phyloP scores from a whole-genome alignment of 768 basidiomycete species.

The Leccinum longicurvipes region DNA sequence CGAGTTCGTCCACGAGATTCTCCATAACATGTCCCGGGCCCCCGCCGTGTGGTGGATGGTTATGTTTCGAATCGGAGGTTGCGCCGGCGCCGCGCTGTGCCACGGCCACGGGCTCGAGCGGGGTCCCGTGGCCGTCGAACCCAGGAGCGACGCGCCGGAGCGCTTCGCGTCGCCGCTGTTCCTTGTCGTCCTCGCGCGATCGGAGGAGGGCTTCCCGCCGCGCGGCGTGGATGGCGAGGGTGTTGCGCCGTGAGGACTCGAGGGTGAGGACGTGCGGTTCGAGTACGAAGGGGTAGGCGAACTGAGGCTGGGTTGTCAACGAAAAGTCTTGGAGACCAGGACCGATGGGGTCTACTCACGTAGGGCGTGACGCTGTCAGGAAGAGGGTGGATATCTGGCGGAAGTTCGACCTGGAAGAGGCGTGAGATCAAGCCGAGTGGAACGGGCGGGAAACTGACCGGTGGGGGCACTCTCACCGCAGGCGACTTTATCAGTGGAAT shows the following conservation, averaged over 20 bases:
- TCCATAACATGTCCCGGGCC: conserved; percentile 72
- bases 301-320: too few species aligned
- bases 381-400: conserved; percentile 90
- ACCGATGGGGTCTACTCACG: conserved; percentile 41
- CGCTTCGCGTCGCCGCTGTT: conserved; percentile 57
- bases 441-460: conserved; percentile 42
- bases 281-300: conserved; percentile 94
- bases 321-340: neutral
- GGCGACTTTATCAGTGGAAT: conserved; percentile 93
- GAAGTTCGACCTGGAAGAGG: conserved; percentile 67
- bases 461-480: conserved; percentile 79
- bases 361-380: conserved; percentile 89
- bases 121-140: conserved; percentile 62
- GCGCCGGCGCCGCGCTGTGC: conserved; percentile 5
- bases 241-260: conserved; percentile 67
- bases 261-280: conserved; percentile 80
- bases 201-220: conserved; percentile 70
- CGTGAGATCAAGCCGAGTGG: neutral
- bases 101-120: conserved; percentile 36
- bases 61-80: neutral
- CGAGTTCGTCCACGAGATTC: conserved; percentile 77
- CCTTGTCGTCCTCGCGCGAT: conserved; percentile 75
- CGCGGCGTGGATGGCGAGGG: conserved; percentile 60
- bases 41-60: too few species aligned
- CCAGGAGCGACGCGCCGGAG: conserved; percentile 80